These are phyloP conservation scores for Sarcodon sp. DNA, from an alignment of 768 basidiomycete genomes.

Conservation along the genomic window DNA sequence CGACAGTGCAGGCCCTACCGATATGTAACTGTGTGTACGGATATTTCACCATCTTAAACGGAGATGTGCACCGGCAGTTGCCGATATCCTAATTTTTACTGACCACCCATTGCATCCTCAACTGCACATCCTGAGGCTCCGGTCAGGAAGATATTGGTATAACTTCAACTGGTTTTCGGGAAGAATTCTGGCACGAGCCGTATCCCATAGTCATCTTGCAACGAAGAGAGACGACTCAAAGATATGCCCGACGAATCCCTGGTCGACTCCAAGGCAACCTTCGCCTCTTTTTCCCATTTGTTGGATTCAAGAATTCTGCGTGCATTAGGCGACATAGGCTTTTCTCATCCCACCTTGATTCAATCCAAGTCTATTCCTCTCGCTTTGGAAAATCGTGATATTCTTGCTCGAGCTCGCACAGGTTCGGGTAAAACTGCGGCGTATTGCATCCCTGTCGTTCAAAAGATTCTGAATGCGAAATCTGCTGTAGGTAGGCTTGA, in stretches of 20 bases:
- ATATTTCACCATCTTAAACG: background rate
- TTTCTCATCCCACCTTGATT: slow-evolving; percentile 84
- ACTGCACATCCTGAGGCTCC: background rate
- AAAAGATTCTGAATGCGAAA: slow-evolving; percentile 78
- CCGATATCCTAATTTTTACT: background rate
- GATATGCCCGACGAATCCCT: slow-evolving; percentile 16
- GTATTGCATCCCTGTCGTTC: slow-evolving; percentile 83
- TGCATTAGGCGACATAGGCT: slow-evolving; percentile 82
- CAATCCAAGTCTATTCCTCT: slow-evolving; percentile 89
- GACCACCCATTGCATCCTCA: background rate
- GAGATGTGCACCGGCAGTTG: background rate
- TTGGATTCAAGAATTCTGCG: slow-evolving; percentile 80
- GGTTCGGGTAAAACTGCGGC: slow-evolving; percentile 97
- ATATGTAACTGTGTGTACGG: background rate
- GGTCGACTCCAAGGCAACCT: slow-evolving; percentile 19
- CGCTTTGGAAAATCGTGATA: slow-evolving; percentile 79
- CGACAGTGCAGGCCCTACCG: background rate
- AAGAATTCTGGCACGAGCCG: no score
- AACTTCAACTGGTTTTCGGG: no score
- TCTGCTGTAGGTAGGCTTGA: slow-evolving; percentile 23
- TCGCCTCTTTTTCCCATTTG: slow-evolving; percentile 52
- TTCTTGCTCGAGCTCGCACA: slow-evolving; percentile 88
- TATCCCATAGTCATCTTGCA: no score
- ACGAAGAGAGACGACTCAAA: background rate
- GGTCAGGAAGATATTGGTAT: no score